phyloP scores from a whole-genome alignment of 1,284 basidiomycete species.

The Malassezia restricta region DNA sequence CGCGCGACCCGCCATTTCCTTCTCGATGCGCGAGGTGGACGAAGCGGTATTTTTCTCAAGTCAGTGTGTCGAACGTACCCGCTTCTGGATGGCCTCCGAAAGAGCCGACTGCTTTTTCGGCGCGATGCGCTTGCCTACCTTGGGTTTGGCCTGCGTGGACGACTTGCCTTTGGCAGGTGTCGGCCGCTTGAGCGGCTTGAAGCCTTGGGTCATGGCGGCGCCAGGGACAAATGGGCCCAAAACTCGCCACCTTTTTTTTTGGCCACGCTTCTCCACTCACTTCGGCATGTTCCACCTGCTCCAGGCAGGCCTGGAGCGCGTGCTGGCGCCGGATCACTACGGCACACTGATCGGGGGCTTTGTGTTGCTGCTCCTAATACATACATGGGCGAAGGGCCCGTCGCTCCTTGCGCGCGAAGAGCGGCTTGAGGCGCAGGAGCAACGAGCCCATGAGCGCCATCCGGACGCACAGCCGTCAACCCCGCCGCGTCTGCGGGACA shows the following conservation, averaged over 20 bases:
- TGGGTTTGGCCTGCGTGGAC: not conserved
- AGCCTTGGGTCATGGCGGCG: constrained; percentile 12
- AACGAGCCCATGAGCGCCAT: not conserved
- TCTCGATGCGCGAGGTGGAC: constrained; percentile 11
- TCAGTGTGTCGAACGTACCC: constrained; percentile 3
- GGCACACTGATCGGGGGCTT: constrained; percentile 16
- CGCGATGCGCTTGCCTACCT: constrained; percentile 8
- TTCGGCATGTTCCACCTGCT: constrained; percentile 26
- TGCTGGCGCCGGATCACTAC: constrained; percentile 23
- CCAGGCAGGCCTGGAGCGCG: constrained; percentile 15
- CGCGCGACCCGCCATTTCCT: constrained; percentile 13
- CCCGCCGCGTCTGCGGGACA: constrained; percentile 7
- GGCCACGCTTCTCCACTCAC: too few relatives aligned
- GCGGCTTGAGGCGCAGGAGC: constrained; percentile 1
- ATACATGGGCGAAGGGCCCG: constrained; percentile 25
- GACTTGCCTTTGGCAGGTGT: constrained; percentile 2
- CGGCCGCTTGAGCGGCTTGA: constrained; percentile 14
- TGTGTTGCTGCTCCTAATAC: constrained; percentile 20
- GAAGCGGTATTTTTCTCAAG: constrained; percentile 12
- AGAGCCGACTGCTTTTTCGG: constrained; percentile 10
- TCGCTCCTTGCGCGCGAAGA: constrained; percentile 22
- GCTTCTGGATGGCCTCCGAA: constrained; percentile 11
- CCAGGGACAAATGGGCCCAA: not conserved
- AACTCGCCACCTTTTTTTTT: too few relatives aligned
- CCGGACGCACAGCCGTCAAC: constrained; percentile 6